These are phyloP conservation scores for Prunus campanulata DNA, from an alignment of 306 rosid species.

Conservation along the genomic window DNA sequence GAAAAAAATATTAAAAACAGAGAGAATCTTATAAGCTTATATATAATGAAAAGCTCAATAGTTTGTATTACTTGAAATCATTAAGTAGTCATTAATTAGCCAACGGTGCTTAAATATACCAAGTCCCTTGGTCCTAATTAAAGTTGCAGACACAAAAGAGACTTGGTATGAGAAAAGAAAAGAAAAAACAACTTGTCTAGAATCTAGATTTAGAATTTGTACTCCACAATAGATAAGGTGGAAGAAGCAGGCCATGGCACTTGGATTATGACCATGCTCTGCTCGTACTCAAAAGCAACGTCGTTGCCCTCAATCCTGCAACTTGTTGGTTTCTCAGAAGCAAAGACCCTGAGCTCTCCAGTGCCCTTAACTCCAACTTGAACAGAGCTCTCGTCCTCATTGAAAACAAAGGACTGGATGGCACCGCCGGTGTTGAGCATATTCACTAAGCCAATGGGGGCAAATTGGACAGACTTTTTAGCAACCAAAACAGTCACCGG, in stretches of 20 bases:
- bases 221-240: conserved; percentile 48
- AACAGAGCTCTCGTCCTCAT: conserved; percentile 33
- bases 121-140: not conserved
- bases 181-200: not conserved
- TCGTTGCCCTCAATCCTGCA: conserved; percentile 55
- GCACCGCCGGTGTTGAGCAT: conserved; percentile 94
- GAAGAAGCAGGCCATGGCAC: conserved; percentile 83
- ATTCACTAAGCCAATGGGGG: conserved; percentile 81
- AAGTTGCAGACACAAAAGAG: too few species aligned
- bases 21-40: too few species aligned
- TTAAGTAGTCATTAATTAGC: not conserved
- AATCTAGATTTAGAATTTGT: conserved; percentile 35
- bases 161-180: too few species aligned
- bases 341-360: conserved; percentile 77
- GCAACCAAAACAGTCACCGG: conserved; percentile 45
- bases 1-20: not conserved
- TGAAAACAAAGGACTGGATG: conserved; percentile 48
- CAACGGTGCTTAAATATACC: not conserved
- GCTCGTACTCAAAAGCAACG: conserved; percentile 53
- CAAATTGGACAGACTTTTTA: conserved; percentile 45
- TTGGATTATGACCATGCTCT: conserved; percentile 51
- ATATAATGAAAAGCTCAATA: not conserved
- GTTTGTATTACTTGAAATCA: not conserved
- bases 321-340: conserved; percentile 57
- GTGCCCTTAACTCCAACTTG: conserved; percentile 61